Percentiles rank a stretch among this genome's conserved stretches.
phyloP scores from a whole-genome alignment of 306 rosid species.

The Cucurbita moschata region DNA sequence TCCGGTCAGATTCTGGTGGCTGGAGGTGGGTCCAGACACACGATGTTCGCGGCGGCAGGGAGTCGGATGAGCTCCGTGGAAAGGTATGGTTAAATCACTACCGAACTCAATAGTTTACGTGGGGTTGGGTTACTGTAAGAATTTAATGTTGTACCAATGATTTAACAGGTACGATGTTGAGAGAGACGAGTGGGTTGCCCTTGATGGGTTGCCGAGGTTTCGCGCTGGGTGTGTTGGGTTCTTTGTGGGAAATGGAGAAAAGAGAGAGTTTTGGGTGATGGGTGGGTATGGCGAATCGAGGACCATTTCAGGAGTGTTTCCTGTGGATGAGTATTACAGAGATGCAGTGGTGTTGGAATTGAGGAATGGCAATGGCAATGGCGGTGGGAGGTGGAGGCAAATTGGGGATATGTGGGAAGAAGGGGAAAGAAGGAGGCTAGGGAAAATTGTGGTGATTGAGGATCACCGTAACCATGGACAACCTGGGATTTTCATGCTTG shows the following conservation, averaged over 20 bases:
- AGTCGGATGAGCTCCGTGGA: constrained; percentile 55
- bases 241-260: constrained; percentile 25
- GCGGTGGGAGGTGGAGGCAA: constrained; percentile 49
- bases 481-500: constrained; percentile 66
- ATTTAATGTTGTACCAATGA: not conserved
- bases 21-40: constrained; percentile 76
- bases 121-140: not conserved
- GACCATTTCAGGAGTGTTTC: constrained; percentile 67
- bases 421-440: constrained; percentile 43
- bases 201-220: constrained; percentile 53
- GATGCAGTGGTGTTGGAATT: constrained; percentile 56
- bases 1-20: constrained; percentile 46
- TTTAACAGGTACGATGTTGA: constrained; percentile 29
- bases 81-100: constrained; percentile 16
- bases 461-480: constrained; percentile 16
- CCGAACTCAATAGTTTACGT: not conserved
- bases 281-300: constrained; percentile 77
- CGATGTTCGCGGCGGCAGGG: constrained; percentile 56
- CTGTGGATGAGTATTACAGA: constrained; percentile 58
- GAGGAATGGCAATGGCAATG: constrained; percentile 15
- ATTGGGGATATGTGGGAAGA: constrained; percentile 58
- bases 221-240: constrained; percentile 90
- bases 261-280: constrained; percentile 69
- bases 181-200: constrained; percentile 47
- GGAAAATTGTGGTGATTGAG: constrained; percentile 54